Conservation (phyloP, 805 yeast genomes). For the Metschnikowia shivogae region DNA sequence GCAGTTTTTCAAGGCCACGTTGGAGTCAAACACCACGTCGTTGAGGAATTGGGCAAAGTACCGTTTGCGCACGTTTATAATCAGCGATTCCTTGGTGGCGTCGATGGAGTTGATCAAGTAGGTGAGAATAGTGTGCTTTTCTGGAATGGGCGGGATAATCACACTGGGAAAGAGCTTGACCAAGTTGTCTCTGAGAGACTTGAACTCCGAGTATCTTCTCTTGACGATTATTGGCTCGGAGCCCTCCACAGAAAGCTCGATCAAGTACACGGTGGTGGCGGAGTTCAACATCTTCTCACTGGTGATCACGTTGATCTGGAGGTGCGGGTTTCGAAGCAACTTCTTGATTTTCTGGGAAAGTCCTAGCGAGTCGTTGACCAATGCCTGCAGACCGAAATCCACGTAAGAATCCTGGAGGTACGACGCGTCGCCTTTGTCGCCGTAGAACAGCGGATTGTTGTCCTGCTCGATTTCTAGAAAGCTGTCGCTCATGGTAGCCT, state of each 20-base stretch:
- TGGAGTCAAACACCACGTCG: slow-evolving; percentile 32
- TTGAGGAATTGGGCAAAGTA: slow-evolving; percentile 42
- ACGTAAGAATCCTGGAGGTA: slow-evolving; percentile 14
- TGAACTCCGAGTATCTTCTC: slow-evolving; percentile 42
- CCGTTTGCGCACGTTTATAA: slow-evolving; percentile 48
- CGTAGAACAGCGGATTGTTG: slow-evolving; percentile 42
- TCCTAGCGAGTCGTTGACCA: slow-evolving; percentile 18
- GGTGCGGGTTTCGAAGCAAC: slow-evolving; percentile 25
- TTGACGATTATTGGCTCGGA: slow-evolving; percentile 32
- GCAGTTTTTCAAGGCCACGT: slow-evolving; percentile 31
- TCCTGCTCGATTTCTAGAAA: slow-evolving; percentile 43
- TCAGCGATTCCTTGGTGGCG: slow-evolving; percentile 30
- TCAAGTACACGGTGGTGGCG: slow-evolving; percentile 36
- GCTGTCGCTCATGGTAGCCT: slow-evolving; percentile 13
- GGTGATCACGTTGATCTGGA: slow-evolving; percentile 28
- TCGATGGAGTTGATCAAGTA: slow-evolving; percentile 39
- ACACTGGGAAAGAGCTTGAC: slow-evolving; percentile 37
- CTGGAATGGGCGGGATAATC: slow-evolving; percentile 43
- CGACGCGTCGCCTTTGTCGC: slow-evolving; percentile 7
- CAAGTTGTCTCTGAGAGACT: slow-evolving; percentile 37
- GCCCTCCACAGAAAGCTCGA: slow-evolving; percentile 20
- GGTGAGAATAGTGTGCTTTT: slow-evolving; percentile 44
- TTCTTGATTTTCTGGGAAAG: slow-evolving; percentile 23
- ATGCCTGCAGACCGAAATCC: slow-evolving; percentile 13
- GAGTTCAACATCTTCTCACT: slow-evolving; percentile 36